Base-by-base conservation (phyloP, 140 eudicot genomes). In the Stevia rebaudiana region DNA sequence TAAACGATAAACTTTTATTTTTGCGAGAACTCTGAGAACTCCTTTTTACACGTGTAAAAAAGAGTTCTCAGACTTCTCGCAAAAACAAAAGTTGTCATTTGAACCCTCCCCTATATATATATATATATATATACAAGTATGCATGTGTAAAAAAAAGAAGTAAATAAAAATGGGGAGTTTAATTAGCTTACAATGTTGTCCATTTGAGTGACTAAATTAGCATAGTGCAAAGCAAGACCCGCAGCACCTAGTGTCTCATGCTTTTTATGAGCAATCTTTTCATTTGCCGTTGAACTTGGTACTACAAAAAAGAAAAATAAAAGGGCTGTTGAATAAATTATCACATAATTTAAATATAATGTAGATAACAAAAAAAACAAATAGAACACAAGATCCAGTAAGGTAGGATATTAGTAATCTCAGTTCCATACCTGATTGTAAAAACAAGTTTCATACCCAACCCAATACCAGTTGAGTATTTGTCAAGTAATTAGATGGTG, bases 141-240 rank as follows among this genome's bases (percentile, higher is more conserved):
- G 12, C 3, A 10, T 9, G 5, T 8, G 12, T 49, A 48, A 12
- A 25, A 4, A 4, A 16, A 47, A 28, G 12, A 70, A 58, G 58
- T 30, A 62, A 53, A 31, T 41, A 41, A 56, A 53, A 41, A 10
- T 21, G 9, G 9, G 54, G 51, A 69, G 40, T 18, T 21, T n/a
- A 56, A 36, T 52, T 16, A 24, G 79, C 98, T 88, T 74, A 87
- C 98, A 50, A 92, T 78, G 78, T 88, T 88, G 62, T 88, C 96
- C 57, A 92, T 92, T 72, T 92, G 96, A 75, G 82, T 85, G 71
- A 92, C 79, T 76, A 92, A 65, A 71, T 92, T 89, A 37, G 98
- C 96, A 64, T 92, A 92, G 69, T 92, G 98, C 74, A 92, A 85
- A 69, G 96, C 89, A 66, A 92, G 98, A 65, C 98, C 98, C 19